Percentiles rank a stretch among this genome's conserved stretches.
Evolutionary conservation across 2,329 filamentous ascomycete species (phyloP).

Genomic region (Talaromyces piceae): DNA sequence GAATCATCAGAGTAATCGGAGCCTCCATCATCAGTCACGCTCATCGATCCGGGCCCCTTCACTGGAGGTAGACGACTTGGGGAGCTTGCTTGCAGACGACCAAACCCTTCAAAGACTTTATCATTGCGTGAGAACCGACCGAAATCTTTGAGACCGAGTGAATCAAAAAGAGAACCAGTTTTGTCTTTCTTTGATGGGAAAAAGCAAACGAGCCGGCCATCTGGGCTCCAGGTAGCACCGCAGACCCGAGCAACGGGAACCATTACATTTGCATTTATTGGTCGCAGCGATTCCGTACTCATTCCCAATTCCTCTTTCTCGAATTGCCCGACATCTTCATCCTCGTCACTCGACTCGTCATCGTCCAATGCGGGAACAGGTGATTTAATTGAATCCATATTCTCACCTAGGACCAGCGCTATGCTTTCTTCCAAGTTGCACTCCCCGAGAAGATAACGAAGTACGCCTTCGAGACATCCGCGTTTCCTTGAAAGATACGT

Average conservation of each 20-base stretch:
- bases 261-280: constrained; percentile 54
- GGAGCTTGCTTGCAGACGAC: constrained; percentile 48
- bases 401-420: constrained; percentile 48
- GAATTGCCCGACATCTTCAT: constrained; percentile 49
- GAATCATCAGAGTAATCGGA: constrained; percentile 43
- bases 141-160: constrained; percentile 42
- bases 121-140: constrained; percentile 41
- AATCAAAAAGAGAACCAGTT: constrained; percentile 43
- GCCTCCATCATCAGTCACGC: constrained; percentile 35
- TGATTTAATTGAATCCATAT: constrained; percentile 43
- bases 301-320: constrained; percentile 39
- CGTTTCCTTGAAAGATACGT: constrained; percentile 46
- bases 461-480: constrained; percentile 54
- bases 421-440: constrained; percentile 52
- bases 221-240: constrained; percentile 50
- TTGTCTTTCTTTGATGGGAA: constrained; percentile 48
- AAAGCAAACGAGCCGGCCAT: constrained; percentile 52
- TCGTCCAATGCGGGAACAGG: constrained; percentile 44
- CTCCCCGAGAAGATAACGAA: constrained; percentile 55
- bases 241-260: constrained; percentile 55
- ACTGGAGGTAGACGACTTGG: constrained; percentile 26
- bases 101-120: constrained; percentile 57
- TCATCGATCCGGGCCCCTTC: constrained; percentile 28
- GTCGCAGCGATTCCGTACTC: constrained; percentile 46
- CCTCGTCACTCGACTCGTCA: constrained; percentile 79